Base-by-base conservation (phyloP, 225 moss, liverwort and hornwort species). In the Polytrichum commune region DNA sequence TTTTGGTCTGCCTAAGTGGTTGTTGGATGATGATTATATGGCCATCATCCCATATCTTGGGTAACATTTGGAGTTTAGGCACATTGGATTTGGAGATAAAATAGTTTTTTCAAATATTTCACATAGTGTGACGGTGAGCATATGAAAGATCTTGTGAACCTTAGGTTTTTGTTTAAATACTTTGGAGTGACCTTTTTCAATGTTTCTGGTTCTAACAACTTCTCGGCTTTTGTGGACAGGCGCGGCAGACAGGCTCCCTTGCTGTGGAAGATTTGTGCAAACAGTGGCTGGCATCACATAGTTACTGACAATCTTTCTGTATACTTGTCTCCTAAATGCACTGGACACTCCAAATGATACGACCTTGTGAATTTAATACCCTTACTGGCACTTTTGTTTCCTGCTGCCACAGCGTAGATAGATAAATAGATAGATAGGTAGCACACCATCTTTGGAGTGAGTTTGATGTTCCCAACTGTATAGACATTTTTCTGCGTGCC, bases 211-310 rank as follows among this genome's bases (percentile, higher is more conserved):
- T 24, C 58, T 8, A 20, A 58, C 58, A 58, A 58, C 58, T 58
- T 29, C 33, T 56, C 6, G 30, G 68, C 54, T 68, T 24, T 66
- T 22, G 67, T 53, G 23, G 77, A 76, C 82, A 89, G 89, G 89
- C 89, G 58, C 84, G 82, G 61, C 84, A 46, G 29, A 79, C 84
- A 19, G 83, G 72, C 73, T 86, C 89, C 65, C 69, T 84, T 54
- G 89, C 86, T 26, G 86, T 89, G 67, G 83, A 82, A 71, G 86
- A 89, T 81, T 72, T 80, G 73, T 89, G 89, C 86, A 89, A 84
- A 74, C 86, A 89, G 72, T 89, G 89, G 89, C 76, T 89, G 71
- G 85, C 86, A 62, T 65, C 83, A 67, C 85, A 83, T 53, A 46
- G 46, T 46, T 46, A 46, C 46, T 76, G 20, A 79, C 32, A n/a